phyloP scores from a whole-genome alignment of 148 eudicot genomes.

The Hydrangea macrophylla region DNA sequence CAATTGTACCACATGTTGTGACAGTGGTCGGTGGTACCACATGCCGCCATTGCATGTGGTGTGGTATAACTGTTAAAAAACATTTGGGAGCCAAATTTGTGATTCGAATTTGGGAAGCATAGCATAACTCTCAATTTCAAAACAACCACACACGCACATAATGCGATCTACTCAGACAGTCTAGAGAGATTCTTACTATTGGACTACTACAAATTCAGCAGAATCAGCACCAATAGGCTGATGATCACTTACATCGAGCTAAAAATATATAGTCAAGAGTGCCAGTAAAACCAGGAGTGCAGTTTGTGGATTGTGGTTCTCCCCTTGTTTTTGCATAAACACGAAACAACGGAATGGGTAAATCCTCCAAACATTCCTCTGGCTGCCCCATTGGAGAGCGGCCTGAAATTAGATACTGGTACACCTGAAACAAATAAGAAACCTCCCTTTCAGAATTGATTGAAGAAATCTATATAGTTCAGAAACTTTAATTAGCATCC shows the following conservation, averaged over 20 bases:
- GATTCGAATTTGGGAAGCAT: too few species aligned
- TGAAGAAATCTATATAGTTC: neutral
- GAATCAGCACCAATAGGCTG: conserved; percentile 79
- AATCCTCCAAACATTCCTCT: conserved; percentile 42
- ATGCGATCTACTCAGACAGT: too few species aligned
- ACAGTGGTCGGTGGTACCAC: too few species aligned
- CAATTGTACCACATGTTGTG: too few species aligned
- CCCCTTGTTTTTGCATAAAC: conserved; percentile 66
- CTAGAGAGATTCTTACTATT: conserved; percentile 15
- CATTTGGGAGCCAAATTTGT: too few species aligned
- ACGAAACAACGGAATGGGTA: conserved; percentile 58
- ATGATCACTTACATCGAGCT: conserved; percentile 87
- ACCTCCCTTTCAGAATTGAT: too few species aligned
- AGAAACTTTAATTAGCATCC: neutral
- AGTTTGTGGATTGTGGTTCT: conserved; percentile 88
- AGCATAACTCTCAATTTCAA: too few species aligned
- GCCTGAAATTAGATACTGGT: conserved; percentile 68
- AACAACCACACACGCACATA: too few species aligned
- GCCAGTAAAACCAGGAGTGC: conserved; percentile 85
- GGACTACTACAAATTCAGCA: conserved; percentile 52
- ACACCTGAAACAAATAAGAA: conserved; percentile 78
- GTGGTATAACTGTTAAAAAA: too few species aligned
- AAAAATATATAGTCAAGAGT: conserved; percentile 91
- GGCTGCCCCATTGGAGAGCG: conserved; percentile 28
- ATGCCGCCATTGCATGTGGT: too few species aligned